Evolutionary conservation across 768 basidiomycete genomes (phyloP).

Genomic region (Lactarius hengduanensis): DNA sequence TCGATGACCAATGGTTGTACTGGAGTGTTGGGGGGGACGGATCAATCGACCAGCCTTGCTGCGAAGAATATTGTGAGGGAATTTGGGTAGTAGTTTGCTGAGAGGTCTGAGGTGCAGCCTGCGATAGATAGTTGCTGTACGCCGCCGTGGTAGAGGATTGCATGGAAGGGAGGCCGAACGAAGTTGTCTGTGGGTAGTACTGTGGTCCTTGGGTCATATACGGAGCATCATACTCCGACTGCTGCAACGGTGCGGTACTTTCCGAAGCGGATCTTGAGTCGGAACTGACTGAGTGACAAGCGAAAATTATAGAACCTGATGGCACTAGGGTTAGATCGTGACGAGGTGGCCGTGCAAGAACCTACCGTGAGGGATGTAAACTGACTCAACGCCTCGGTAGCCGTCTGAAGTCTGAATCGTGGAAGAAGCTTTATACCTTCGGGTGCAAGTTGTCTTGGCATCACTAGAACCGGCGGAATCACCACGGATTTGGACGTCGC

Average conservation of each 20-base stretch:
- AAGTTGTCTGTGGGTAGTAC: constrained; percentile 33
- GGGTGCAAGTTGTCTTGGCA: constrained; percentile 85
- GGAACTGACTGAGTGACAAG: constrained; percentile 64
- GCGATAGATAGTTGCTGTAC: constrained; percentile 28
- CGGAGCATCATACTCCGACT: constrained; percentile 31
- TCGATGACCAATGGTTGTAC: constrained; percentile 29
- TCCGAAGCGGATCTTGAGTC: constrained; percentile 32
- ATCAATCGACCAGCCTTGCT: constrained; percentile 26
- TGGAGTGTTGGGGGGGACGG: constrained; percentile 40
- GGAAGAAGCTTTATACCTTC: constrained; percentile 75
- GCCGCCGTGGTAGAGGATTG: constrained; percentile 27
- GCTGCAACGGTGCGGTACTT: constrained; percentile 26
- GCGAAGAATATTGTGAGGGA: constrained; percentile 23
- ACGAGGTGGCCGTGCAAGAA: constrained; percentile 30
- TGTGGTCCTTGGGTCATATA: constrained; percentile 33
- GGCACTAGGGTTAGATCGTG: constrained; percentile 20
- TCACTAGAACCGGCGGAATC: constrained; percentile 51
- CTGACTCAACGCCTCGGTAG: constrained; percentile 72
- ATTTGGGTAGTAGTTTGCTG: constrained; percentile 24
- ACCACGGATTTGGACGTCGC: constrained; percentile 61
- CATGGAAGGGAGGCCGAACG: constrained; percentile 34
- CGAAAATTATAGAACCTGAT: constrained; percentile 66
- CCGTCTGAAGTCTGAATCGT: constrained; percentile 51
- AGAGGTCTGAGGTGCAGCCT: constrained; percentile 12
- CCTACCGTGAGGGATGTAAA: constrained; percentile 88